Conservation (phyloP, 2,329 filamentous ascomycete species). For the Alternaria brassicicola region DNA sequence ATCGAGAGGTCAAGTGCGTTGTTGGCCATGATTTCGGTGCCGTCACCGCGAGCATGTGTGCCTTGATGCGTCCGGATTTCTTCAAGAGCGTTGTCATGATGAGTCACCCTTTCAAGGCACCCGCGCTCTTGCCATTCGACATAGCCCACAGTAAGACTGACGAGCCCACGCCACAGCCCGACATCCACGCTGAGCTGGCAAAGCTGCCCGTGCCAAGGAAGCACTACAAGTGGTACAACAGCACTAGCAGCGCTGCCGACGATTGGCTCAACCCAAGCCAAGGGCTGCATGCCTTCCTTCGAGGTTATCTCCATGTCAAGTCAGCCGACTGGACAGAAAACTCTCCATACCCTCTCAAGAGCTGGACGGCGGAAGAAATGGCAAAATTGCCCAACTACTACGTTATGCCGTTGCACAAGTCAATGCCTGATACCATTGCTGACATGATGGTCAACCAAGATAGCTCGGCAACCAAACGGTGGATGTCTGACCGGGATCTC, state of each 20-base stretch:
- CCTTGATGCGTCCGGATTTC: constrained; percentile 68
- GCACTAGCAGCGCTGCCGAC: constrained; percentile 53
- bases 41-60: constrained; percentile 64
- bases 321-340: constrained; percentile 66
- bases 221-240: constrained; percentile 74
- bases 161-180: constrained; percentile 30
- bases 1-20: constrained; percentile 63
- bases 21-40: constrained; percentile 72
- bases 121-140: constrained; percentile 57
- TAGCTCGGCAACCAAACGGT: constrained; percentile 53
- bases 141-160: constrained; percentile 42
- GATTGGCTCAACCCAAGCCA: constrained; percentile 58
- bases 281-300: constrained; percentile 64
- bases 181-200: constrained; percentile 64
- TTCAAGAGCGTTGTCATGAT: constrained; percentile 68
- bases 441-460: constrained; percentile 62
- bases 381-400: constrained; percentile 70
- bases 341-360: constrained; percentile 58
- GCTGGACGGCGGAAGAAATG: constrained; percentile 64
- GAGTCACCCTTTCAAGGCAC: constrained; percentile 68
- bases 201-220: constrained; percentile 64
- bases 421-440: constrained; percentile 65
- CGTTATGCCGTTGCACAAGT: constrained; percentile 64
- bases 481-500: constrained; percentile 66
- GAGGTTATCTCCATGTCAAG: constrained; percentile 73